These are phyloP conservation scores for Physaria fendleri DNA, from an alignment of 345 rosid genomes.

Conservation along the genomic window DNA sequence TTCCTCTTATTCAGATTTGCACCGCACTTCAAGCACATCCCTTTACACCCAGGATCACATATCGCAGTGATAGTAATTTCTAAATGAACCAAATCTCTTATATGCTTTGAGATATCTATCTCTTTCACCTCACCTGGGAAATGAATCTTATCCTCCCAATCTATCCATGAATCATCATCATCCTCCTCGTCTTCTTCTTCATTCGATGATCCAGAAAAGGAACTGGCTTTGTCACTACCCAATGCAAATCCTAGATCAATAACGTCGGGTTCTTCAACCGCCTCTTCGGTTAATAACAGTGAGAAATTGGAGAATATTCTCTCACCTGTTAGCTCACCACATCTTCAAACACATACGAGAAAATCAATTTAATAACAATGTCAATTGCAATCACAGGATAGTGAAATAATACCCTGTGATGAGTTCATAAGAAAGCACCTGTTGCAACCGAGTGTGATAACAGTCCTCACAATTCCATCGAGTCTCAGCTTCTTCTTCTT, in stretches of 20 bases:
- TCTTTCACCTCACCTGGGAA: conserved; percentile 62
- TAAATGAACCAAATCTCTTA: conserved; percentile 75
- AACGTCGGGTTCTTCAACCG: conserved; percentile 61
- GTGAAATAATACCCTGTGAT: neutral
- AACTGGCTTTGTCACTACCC: conserved; percentile 30
- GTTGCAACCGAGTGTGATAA: conserved; percentile 66
- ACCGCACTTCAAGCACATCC: conserved; percentile 74
- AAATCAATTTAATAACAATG: neutral
- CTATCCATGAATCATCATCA: conserved; percentile 44
- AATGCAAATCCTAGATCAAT: conserved; percentile 46
- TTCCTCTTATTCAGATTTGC: conserved; percentile 55
- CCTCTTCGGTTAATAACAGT: conserved; percentile 57
- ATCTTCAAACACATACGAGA: conserved; percentile 39
- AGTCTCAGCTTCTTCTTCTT: conserved; percentile 77
- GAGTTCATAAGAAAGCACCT: conserved; percentile 41
- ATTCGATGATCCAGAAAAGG: conserved; percentile 12
- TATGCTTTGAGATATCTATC: conserved; percentile 74
- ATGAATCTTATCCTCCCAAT: conserved; percentile 76
- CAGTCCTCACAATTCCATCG: conserved; percentile 82
- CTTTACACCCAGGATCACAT: conserved; percentile 71
- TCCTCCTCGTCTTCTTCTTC: conserved; percentile 38
- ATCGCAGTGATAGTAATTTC: conserved; percentile 61
- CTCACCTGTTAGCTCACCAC: conserved; percentile 67
- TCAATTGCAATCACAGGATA: neutral
- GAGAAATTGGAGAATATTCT: conserved; percentile 72